phyloP scores from a whole-genome alignment of 2,329 filamentous ascomycete genomes.

The Aplosporella prunicola region DNA sequence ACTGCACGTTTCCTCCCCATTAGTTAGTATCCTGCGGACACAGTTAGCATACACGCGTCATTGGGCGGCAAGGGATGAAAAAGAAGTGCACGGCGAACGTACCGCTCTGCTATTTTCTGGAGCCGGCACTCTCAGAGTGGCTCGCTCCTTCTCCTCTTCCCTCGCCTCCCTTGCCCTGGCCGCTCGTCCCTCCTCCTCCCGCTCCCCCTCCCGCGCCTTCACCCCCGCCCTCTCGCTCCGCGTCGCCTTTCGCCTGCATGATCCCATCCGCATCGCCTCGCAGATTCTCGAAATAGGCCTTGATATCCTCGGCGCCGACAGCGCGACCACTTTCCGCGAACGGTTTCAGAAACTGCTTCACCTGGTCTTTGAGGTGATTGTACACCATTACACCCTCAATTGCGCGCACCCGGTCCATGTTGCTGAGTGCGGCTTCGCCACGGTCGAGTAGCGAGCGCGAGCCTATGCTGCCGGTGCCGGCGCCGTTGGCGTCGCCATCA shows the following conservation, averaged over 20 bases:
- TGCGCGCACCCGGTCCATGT: conserved; percentile 82
- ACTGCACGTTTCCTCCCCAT: no score
- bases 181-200: conserved; percentile 23
- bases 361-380: conserved; percentile 87
- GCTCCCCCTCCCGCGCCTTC: conserved; percentile 17
- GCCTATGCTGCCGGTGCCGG: conserved; percentile 45
- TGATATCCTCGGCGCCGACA: conserved; percentile 92
- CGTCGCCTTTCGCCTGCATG: conserved; percentile 23
- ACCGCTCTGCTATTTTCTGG: conserved; percentile 8
- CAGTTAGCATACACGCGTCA: background rate
- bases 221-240: conserved; percentile 20
- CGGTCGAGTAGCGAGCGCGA: conserved; percentile 81
- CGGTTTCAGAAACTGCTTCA: conserved; percentile 89
- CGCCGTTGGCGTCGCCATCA: conserved; percentile 46
- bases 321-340: conserved; percentile 86
- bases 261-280: conserved; percentile 76
- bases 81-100: no score
- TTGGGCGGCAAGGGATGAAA: no score
- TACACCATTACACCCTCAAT: conserved; percentile 97
- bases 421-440: conserved; percentile 83
- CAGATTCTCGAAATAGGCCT: conserved; percentile 88
- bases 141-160: no score
- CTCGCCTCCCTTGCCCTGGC: conserved; percentile 25
- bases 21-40: background rate
- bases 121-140: no score